Base-by-base conservation (phyloP, 2,329 filamentous ascomycete species). In the Chaetothyriales sp. region DNA sequence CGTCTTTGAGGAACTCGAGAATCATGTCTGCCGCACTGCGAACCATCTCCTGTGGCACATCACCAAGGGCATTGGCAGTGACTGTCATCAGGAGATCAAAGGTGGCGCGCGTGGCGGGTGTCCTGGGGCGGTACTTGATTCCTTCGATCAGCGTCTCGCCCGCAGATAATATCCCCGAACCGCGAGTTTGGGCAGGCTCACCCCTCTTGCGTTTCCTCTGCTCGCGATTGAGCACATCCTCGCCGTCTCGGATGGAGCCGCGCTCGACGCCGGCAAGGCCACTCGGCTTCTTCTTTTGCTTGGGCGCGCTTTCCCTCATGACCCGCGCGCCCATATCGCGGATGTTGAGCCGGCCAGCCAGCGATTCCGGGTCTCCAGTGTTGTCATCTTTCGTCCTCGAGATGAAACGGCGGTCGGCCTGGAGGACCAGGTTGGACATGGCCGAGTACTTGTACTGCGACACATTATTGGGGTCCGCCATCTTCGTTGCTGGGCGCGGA, bases 371-470 rank as follows among this genome's bases (percentile, higher is more conserved):
- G 67, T 98, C 92, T 62, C 92, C 92, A 48, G 90, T 96, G 57
- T 87, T 83, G 73, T 98, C 93, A 70, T 98, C 90, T 61, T 83
- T 88, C 63, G 88, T 82, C 67, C 92, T 82, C 57, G 87, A 87
- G 62, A 94, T 84, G 67, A 98, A 96, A 62, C 92, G 84, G 72
- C 89, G 84, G 75, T 98, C 92, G 73, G 88, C 89, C 85, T 98
- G 92, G 80, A 98, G 86, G 66, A 98, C 92, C 87, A 98, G 84
- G 81, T 98, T 98, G 73, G 92, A 98, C 92, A 98, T 96, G 69
- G 86, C 88, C 81, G 88, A 88, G 79, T 95, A 95, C 72, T 95
- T 95, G 79, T 94, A 95, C 72, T 95, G 89, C 70, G 87, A 89
- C 64, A 94, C 85, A 83, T 92, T 73, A 63, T 77, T 74, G 57